Conservation (phyloP, 1,284 basidiomycete species). For the Schizopora paradoxa region DNA sequence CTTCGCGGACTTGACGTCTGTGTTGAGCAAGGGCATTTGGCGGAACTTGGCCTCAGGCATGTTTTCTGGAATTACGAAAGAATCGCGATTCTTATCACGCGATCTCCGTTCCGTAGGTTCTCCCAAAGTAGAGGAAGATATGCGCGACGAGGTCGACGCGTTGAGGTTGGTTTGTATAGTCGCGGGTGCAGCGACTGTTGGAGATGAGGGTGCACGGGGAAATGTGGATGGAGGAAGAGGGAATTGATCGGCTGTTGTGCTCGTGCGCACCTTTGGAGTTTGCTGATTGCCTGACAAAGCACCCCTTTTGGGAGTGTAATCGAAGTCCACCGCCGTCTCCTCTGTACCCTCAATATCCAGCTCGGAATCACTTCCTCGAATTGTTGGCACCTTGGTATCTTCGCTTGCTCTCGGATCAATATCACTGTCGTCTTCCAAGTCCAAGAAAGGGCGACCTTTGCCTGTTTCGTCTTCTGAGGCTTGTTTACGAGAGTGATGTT, state of each 20-base stretch:
- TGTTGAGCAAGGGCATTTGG: conserved; percentile 61
- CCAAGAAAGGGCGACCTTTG: conserved; percentile 16
- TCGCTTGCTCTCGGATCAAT: conserved; percentile 13
- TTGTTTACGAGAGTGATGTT: conserved; percentile 7
- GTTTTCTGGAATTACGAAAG: conserved; percentile 15
- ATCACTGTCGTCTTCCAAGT: conserved; percentile 18
- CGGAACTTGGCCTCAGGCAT: conserved; percentile 42
- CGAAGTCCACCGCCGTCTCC: conserved; percentile 4
- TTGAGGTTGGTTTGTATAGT: no score
- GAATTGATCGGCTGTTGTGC: conserved; percentile 16
- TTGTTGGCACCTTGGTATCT: conserved; percentile 10
- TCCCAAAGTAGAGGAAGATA: conserved; percentile 12
- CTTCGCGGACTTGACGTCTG: conserved; percentile 61
- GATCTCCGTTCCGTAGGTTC: not conserved
- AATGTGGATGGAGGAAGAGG: conserved; percentile 17
- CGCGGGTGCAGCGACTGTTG: not conserved
- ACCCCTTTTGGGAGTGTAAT: conserved; percentile 7
- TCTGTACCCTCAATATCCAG: conserved; percentile 9
- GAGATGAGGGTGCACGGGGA: not conserved
- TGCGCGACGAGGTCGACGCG: not conserved
- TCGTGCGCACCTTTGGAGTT: conserved; percentile 8
- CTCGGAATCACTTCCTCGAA: conserved; percentile 10
- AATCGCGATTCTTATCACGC: conserved; percentile 12
- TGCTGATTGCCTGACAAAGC: conserved; percentile 4
- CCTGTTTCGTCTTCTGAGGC: conserved; percentile 13